These are phyloP conservation scores for Linum usitatissimum DNA, from an alignment of 345 rosid genomes.

Conservation along the genomic window DNA sequence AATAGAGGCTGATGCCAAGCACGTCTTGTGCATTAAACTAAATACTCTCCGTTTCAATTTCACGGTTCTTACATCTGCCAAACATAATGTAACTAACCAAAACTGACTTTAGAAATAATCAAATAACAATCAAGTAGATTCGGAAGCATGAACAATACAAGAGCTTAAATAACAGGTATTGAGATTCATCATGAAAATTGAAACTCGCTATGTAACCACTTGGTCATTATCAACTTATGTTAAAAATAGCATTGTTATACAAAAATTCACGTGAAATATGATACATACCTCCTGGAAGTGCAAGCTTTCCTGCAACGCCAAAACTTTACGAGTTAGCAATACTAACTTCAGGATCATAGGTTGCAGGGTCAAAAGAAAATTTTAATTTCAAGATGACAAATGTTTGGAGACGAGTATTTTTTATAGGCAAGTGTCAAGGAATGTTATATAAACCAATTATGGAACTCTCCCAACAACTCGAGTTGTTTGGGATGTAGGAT, in stretches of 20 bases:
- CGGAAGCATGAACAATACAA: neutral
- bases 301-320: constrained; percentile 69
- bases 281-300: constrained; percentile 62
- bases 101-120: neutral
- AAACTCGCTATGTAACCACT: neutral
- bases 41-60: neutral
- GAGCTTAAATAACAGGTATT: neutral
- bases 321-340: constrained; percentile 15
- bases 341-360: constrained; percentile 1
- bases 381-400: too few species aligned
- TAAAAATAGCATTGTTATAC: neutral
- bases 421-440: neutral
- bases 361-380: neutral
- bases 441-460: too few species aligned
- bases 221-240: too few species aligned
- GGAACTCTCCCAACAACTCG: too few species aligned
- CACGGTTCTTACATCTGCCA: neutral
- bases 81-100: neutral
- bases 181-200: neutral
- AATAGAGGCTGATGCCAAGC: neutral
- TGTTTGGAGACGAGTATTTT: neutral
- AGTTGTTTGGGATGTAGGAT: too few species aligned
- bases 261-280: too few species aligned
- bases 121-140: neutral
- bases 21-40: neutral